Percentiles rank a stretch among this genome's conserved stretches.
phyloP scores from a whole-genome alignment of 306 rosid species.

The Cucumis melo region DNA sequence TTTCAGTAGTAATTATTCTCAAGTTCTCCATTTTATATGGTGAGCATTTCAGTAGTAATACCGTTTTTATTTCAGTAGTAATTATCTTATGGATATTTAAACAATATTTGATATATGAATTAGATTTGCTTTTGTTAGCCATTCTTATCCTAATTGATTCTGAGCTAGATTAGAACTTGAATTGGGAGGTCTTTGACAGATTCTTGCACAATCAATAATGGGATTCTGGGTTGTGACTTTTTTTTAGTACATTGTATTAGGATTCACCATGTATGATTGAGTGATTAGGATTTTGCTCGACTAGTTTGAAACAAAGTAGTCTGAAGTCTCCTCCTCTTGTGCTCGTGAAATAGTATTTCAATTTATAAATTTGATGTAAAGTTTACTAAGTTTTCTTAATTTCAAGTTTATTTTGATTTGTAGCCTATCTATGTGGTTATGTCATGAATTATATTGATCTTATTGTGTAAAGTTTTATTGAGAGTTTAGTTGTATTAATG shows the following conservation, averaged over 20 bases:
- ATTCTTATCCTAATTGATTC: neutral
- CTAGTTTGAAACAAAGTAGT: neutral
- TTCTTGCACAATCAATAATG: neutral
- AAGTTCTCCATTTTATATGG: no score
- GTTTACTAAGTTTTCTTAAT: no score
- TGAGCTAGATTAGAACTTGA: neutral
- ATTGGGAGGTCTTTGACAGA: neutral
- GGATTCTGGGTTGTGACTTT: neutral
- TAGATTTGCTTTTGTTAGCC: neutral
- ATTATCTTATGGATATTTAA: neutral
- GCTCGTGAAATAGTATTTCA: neutral
- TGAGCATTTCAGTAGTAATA: no score
- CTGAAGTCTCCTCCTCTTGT: neutral
- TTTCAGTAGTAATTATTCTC: neutral
- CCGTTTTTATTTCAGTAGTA: no score
- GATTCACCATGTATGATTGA: neutral
- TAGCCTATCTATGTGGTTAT: no score
- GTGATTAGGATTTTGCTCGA: neutral
- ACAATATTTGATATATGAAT: neutral
- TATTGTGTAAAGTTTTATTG: no score
- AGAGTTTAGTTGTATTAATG: no score
- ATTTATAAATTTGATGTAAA: no score
- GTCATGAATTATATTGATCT: no score
- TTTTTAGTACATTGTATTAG: neutral
- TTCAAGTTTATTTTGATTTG: no score